Percentiles rank a stretch among this genome's conserved stretches.
phyloP scores from a whole-genome alignment of 2,329 filamentous ascomycete species.

The Monilinia aucupariae region DNA sequence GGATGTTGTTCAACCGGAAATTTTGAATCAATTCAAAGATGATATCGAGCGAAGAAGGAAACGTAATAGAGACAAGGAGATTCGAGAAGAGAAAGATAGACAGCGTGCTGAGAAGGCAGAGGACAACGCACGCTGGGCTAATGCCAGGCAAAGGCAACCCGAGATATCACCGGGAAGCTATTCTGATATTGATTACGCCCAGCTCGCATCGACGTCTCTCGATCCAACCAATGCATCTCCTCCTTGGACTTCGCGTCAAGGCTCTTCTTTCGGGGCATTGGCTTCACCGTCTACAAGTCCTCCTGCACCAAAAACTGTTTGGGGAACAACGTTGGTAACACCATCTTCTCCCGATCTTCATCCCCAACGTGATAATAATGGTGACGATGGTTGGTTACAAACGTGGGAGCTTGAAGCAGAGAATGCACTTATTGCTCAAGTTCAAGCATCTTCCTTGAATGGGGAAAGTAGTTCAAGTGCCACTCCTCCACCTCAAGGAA shows the following conservation, averaged over 20 bases:
- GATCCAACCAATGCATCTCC: conserved; percentile 44
- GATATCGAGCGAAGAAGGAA: conserved; percentile 61
- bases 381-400: conserved; percentile 80
- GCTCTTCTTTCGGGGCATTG: conserved; percentile 60
- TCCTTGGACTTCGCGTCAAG: conserved; percentile 50
- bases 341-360: conserved; percentile 51
- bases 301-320: conserved; percentile 71
- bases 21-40: conserved; percentile 55
- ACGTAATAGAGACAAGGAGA: conserved; percentile 62
- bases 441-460: conserved; percentile 49
- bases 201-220: conserved; percentile 48
- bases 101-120: conserved; percentile 63
- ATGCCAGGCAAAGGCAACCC: conserved; percentile 50
- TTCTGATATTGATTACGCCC: conserved; percentile 61
- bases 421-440: conserved; percentile 50
- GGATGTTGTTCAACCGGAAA: conserved; percentile 56
- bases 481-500: conserved; percentile 31
- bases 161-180: conserved; percentile 45
- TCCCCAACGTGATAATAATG: conserved; percentile 33
- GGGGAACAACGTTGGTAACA: conserved; percentile 73
- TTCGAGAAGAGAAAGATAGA: conserved; percentile 64
- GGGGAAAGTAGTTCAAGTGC: conserved; percentile 22
- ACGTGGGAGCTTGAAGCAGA: conserved; percentile 76
- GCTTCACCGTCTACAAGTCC: conserved; percentile 79
- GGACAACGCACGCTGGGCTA: conserved; percentile 58